Percentiles rank a stretch among this genome's conserved stretches.
phyloP scores from a whole-genome alignment of 2,329 filamentous ascomycete genomes.

The Colletotrichum trifolii region DNA sequence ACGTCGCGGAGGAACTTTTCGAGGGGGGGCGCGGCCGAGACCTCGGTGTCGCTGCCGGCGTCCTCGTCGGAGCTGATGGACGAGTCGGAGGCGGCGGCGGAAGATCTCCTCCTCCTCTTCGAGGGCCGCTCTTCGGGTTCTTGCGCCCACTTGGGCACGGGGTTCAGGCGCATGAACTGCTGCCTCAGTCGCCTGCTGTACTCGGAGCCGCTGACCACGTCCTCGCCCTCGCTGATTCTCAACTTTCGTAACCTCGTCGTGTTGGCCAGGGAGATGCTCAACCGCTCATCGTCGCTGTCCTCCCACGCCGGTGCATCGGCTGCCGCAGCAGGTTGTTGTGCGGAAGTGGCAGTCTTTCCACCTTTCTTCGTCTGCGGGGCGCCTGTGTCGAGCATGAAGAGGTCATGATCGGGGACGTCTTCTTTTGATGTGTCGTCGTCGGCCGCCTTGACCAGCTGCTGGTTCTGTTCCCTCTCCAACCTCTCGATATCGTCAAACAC shows the following conservation, averaged over 20 bases:
- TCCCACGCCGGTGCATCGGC: slow-evolving; percentile 78
- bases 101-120: slow-evolving; percentile 64
- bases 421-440: slow-evolving; percentile 65
- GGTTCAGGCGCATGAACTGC: slow-evolving; percentile 75
- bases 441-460: slow-evolving; percentile 40
- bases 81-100: slow-evolving; percentile 54
- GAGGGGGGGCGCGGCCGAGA: slow-evolving; percentile 77
- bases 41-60: slow-evolving; percentile 67
- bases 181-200: slow-evolving; percentile 83
- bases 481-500: slow-evolving; percentile 47
- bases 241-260: slow-evolving; percentile 84
- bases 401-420: slow-evolving; percentile 77
- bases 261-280: slow-evolving; percentile 83
- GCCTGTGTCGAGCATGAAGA: slow-evolving; percentile 86
- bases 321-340: slow-evolving; percentile 35
- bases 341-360: slow-evolving; percentile 41
- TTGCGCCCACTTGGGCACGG: slow-evolving; percentile 69
- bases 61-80: slow-evolving; percentile 53
- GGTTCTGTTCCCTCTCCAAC: slow-evolving; percentile 44
- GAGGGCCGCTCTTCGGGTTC: slow-evolving; percentile 60
- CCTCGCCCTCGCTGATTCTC: slow-evolving; percentile 82
- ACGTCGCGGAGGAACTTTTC: slow-evolving; percentile 83
- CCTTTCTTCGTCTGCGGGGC: slow-evolving; percentile 52
- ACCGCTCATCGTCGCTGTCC: slow-evolving; percentile 93
- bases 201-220: slow-evolving; percentile 86